Evolutionary conservation across 73 alveolate genomes (phyloP).

Genomic region (Paramecium biaurelia): DNA sequence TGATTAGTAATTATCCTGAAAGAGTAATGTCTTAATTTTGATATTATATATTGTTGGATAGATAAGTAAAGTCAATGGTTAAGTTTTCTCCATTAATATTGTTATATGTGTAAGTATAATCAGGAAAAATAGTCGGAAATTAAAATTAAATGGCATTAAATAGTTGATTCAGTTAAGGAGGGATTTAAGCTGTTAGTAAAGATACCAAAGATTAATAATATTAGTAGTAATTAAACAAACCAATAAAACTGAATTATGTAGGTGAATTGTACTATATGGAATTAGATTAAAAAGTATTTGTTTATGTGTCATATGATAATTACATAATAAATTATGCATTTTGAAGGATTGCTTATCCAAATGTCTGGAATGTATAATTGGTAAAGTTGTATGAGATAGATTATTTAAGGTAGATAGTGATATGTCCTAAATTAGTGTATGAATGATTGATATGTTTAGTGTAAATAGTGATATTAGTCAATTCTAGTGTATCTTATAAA

Average conservation of each 20-base stretch:
- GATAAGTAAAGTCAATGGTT: neutral
- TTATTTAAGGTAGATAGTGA: neutral
- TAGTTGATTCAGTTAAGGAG: neutral
- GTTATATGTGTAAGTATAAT: neutral
- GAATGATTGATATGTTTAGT: neutral
- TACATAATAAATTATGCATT: neutral
- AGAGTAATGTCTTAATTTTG: neutral
- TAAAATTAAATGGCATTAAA: neutral
- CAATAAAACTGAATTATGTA: neutral
- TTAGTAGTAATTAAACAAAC: neutral
- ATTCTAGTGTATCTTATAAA: neutral
- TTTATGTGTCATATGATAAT: neutral
- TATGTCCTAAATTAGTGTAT: neutral
- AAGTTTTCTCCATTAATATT: neutral
- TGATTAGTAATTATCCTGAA: neutral
- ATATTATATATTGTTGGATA: neutral
- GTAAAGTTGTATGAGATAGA: neutral
- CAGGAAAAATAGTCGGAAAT: neutral
- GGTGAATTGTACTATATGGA: slow-evolving; percentile 3
- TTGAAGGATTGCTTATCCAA: neutral
- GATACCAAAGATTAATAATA: neutral
- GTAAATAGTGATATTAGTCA: neutral
- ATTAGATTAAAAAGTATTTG: neutral
- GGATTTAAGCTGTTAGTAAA: neutral
- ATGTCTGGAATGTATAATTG: neutral